These are phyloP conservation scores for Erucastrum elatum DNA, from an alignment of 345 rosid species.

Conservation along the genomic window DNA sequence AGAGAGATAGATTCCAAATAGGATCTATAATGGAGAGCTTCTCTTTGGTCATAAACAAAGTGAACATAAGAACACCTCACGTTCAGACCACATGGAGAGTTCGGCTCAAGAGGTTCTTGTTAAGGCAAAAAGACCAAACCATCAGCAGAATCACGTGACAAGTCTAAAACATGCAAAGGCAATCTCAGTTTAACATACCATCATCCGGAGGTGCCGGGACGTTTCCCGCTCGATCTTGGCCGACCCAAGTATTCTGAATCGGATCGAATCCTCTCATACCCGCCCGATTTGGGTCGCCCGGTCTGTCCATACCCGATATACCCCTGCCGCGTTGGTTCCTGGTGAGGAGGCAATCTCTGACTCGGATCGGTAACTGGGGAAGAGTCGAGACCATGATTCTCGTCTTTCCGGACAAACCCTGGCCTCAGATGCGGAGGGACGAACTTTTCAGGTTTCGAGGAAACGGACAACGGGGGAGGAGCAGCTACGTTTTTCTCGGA, in stretches of 20 bases:
- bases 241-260: slow-evolving; percentile 49
- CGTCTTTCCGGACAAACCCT: slow-evolving; percentile 65
- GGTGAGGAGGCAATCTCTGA: slow-evolving; percentile 1
- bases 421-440: slow-evolving; percentile 98
- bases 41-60: background rate
- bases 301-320: slow-evolving; percentile 42
- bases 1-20: background rate
- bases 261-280: slow-evolving; percentile 52
- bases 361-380: background rate
- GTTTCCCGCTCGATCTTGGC: slow-evolving; percentile 62
- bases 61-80: background rate
- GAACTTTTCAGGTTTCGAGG: slow-evolving; percentile 54
- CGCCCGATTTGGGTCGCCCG: slow-evolving; percentile 74
- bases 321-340: slow-evolving; percentile 32
- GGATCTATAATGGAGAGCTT: background rate
- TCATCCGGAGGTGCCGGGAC: slow-evolving; percentile 72
- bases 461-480: slow-evolving; percentile 23
- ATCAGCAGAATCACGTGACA: background rate
- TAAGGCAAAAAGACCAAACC: background rate
- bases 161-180: background rate
- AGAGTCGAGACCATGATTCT: slow-evolving; percentile 44
- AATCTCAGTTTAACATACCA: slow-evolving; percentile 40
- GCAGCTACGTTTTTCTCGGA: slow-evolving; percentile 29
- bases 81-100: background rate
- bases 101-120: background rate